Conservation (phyloP, 2,329 filamentous ascomycete genomes). For the Aureobasidium sp. region DNA sequence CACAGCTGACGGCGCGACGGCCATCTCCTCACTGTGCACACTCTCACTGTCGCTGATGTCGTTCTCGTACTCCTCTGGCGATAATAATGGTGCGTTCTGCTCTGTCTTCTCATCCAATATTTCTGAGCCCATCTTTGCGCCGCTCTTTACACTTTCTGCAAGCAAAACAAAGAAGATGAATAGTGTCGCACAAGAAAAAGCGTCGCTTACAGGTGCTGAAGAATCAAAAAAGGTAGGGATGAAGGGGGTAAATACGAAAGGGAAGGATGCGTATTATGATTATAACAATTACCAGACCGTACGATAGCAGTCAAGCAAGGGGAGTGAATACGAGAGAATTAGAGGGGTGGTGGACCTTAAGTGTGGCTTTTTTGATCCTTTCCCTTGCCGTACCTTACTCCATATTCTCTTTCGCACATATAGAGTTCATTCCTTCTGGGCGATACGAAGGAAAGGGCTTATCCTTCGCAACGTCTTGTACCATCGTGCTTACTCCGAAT, state of each 20-base stretch:
- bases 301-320: not conserved
- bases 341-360: not conserved
- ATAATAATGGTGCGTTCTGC: conserved; percentile 3
- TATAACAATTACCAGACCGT: conserved; percentile 1
- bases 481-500: not conserved
- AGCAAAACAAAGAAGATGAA: not conserved
- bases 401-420: not conserved
- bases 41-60: conserved; percentile 6
- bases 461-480: not conserved
- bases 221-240: not conserved
- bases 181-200: not conserved
- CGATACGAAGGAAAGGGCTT: not conserved
- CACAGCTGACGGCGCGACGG: not conserved
- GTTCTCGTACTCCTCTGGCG: not conserved
- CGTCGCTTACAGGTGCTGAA: not conserved
- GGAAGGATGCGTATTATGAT: not conserved
- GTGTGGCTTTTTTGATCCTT: conserved; percentile 1
- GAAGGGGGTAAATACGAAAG: not conserved
- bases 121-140: not conserved
- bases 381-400: not conserved
- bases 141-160: not conserved
- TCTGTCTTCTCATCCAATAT: conserved; percentile 4
- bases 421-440: not conserved
- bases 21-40: not conserved
- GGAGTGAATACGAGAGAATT: not conserved